These are phyloP conservation scores for Vicia faba DNA, from an alignment of 306 rosid species.

Conservation along the genomic window DNA sequence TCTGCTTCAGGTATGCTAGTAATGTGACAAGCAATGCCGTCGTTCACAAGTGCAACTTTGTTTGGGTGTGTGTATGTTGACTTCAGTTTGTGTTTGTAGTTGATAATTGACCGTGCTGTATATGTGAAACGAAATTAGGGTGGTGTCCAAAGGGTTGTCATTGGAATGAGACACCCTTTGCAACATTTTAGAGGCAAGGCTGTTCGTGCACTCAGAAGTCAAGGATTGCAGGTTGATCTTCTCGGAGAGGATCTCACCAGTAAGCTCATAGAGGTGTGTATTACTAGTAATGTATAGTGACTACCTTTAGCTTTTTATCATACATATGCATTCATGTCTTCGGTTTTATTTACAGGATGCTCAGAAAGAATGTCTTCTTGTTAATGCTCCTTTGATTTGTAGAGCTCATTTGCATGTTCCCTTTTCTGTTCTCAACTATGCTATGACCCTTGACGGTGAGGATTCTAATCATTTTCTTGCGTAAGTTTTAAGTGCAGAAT, in stretches of 20 bases:
- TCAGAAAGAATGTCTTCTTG: constrained; percentile 71
- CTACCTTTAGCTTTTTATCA: not conserved
- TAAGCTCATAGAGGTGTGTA: constrained; percentile 64
- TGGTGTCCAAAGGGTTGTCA: constrained; percentile 78
- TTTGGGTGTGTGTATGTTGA: not conserved
- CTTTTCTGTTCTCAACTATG: constrained; percentile 87
- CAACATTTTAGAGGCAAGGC: constrained; percentile 87
- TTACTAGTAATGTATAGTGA: too few relatives aligned
- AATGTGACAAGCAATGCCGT: constrained; percentile 1
- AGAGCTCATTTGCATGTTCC: constrained; percentile 80
- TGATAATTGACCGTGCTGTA: constrained; percentile 37
- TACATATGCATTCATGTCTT: not conserved
- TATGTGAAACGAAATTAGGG: constrained; percentile 64
- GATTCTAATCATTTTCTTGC: constrained; percentile 23
- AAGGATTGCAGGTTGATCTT: constrained; percentile 79
- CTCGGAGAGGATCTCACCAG: constrained; percentile 82
- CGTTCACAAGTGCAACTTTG: constrained; percentile 2
- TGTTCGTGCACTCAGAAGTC: constrained; percentile 68
- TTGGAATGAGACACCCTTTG: constrained; percentile 91
- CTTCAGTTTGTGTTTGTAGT: constrained; percentile 2
- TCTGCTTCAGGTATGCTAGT: constrained; percentile 61
- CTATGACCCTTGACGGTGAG: constrained; percentile 99
- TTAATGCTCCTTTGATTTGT: constrained; percentile 90
- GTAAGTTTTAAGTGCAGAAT: not conserved
- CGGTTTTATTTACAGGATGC: constrained; percentile 60